Percentiles rank a stretch among this genome's conserved stretches.
phyloP scores from a whole-genome alignment of 176 grass and related monocot species.

The Triticum monococcum region DNA sequence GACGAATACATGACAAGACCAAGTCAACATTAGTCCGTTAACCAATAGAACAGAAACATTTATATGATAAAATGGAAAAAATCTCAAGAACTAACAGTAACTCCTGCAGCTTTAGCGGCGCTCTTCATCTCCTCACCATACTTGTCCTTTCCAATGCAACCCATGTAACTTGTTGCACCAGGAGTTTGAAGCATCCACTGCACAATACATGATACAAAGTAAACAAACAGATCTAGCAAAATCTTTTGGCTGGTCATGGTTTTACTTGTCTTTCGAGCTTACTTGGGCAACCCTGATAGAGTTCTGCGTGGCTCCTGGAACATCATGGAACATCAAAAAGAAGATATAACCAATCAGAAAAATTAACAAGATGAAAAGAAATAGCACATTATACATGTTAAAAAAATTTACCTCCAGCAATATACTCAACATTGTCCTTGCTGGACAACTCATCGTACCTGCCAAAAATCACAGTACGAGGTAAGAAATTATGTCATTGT shows the following conservation, averaged over 20 bases:
- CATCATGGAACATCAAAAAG: constrained; percentile 37
- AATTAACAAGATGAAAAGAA: not conserved
- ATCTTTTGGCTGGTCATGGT: constrained; percentile 10
- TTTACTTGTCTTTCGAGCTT: constrained; percentile 28
- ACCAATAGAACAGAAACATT: constrained; percentile 4
- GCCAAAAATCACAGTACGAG: not conserved
- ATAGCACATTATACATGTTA: not conserved
- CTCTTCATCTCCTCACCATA: constrained; percentile 99
- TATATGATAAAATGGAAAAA: not conserved
- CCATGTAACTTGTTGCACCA: constrained; percentile 90
- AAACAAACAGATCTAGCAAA: constrained; percentile 14
- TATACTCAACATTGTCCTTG: constrained; percentile 87
- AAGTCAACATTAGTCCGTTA: not conserved
- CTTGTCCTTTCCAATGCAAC: constrained; percentile 95
- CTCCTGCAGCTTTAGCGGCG: constrained; percentile 62
- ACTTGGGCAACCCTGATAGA: constrained; percentile 97
- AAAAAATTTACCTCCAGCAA: constrained; percentile 75
- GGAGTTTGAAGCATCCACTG: constrained; percentile 99
- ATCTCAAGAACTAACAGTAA: constrained; percentile 65
- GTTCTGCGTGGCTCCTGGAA: constrained; percentile 93
- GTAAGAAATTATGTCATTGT: not conserved
- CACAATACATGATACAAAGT: constrained; percentile 27
- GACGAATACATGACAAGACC: constrained; percentile 17
- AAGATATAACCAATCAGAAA: constrained; percentile 14
- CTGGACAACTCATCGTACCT: constrained; percentile 95